Evolutionary conservation across 108 stramenopile species (phyloP).

Genomic region (Nitzschia putrida): DNA sequence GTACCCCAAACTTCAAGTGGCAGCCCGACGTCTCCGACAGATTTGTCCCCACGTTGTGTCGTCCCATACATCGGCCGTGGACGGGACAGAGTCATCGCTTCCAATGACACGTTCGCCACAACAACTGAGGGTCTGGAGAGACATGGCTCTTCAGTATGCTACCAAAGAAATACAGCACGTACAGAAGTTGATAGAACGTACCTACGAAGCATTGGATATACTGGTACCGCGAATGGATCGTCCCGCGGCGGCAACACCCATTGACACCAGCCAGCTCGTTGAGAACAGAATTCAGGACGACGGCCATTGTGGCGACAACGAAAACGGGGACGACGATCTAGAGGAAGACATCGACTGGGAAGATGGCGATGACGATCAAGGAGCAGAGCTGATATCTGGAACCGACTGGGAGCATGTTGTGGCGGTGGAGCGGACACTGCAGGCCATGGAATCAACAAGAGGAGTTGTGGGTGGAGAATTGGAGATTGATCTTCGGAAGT

Average conservation of each 20-base stretch:
- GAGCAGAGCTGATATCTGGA: not conserved
- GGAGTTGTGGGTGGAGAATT: conserved; percentile 30
- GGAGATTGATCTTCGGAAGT: conserved; percentile 35
- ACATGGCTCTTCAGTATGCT: conserved; percentile 40
- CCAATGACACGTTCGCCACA: conserved; percentile 2
- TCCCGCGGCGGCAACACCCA: not conserved
- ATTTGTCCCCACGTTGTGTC: conserved; percentile 7
- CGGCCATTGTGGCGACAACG: conserved; percentile 9
- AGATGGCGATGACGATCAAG: conserved; percentile 37
- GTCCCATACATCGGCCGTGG: not conserved
- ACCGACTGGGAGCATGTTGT: conserved; percentile 17
- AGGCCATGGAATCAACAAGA: conserved; percentile 38
- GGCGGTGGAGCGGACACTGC: conserved; percentile 49
- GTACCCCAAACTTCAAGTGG: conserved; percentile 38
- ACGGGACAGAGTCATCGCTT: too few relatives aligned
- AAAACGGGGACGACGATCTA: conserved; percentile 24
- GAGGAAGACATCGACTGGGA: conserved; percentile 55
- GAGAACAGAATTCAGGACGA: not conserved
- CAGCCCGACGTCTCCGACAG: conserved; percentile 29
- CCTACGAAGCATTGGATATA: conserved; percentile 37
- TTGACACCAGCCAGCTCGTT: not conserved
- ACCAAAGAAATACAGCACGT: conserved; percentile 29
- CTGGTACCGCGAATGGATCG: conserved; percentile 49
- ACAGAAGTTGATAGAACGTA: conserved; percentile 23
- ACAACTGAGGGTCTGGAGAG: conserved; percentile 31